Conservation (phyloP, 129 eudicot species). For the Dittrichia graveolens region DNA sequence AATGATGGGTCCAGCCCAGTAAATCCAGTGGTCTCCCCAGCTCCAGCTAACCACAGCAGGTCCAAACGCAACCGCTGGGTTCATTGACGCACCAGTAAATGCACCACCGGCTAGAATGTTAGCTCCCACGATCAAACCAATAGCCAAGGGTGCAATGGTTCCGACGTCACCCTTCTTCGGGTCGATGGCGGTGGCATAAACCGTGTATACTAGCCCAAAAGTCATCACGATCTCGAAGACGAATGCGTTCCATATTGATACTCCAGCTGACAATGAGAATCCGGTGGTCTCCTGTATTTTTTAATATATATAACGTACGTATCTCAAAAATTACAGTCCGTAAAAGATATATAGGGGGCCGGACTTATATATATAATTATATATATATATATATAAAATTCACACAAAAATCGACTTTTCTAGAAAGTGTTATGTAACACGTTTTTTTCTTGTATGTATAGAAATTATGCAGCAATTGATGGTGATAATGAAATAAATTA, state of each 20-base stretch:
- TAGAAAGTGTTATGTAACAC: no score
- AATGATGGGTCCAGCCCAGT: conserved; percentile 60
- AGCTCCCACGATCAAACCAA: conserved; percentile 64
- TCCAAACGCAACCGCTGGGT: conserved; percentile 63
- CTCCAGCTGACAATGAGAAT: conserved; percentile 38
- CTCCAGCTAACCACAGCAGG: conserved; percentile 57
- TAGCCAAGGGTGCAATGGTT: conserved; percentile 54
- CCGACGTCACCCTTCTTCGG: conserved; percentile 56
- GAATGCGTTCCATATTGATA: conserved; percentile 50
- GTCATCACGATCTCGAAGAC: conserved; percentile 68
- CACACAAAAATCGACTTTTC: no score
- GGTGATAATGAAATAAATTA: no score
- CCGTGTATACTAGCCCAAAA: conserved; percentile 62
- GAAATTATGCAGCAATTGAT: no score
- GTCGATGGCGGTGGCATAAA: conserved; percentile 64
- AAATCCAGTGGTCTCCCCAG: conserved; percentile 52
- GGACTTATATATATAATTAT: no score
- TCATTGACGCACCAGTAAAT: conserved; percentile 67
- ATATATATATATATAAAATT: no score
- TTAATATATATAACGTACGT: not conserved
- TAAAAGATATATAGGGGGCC: no score
- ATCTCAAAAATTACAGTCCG: no score
- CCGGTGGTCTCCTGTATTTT: conserved; percentile 44
- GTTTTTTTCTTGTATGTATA: no score
- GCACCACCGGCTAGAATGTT: conserved; percentile 68